Evolutionary conservation across 2,329 filamentous ascomycete genomes (phyloP).

Genomic region (Curvularia eragrostidis): DNA sequence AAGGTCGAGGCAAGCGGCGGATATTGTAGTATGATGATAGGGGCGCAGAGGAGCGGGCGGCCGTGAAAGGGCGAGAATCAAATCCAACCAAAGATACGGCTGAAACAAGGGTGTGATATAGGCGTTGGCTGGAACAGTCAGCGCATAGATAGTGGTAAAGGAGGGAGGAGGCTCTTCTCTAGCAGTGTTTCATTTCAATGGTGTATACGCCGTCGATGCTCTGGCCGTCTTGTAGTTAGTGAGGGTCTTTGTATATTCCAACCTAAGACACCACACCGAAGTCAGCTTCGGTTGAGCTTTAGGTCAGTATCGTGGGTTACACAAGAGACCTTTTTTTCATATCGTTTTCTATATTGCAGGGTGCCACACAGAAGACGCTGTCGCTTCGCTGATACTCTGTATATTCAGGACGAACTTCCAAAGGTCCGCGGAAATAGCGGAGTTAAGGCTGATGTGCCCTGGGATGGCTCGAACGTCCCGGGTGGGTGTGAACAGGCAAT

Average conservation of each 20-base stretch:
- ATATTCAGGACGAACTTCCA: not conserved
- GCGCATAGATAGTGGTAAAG: not conserved
- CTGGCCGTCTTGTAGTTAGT: not conserved
- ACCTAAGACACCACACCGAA: not conserved
- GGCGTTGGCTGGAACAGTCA: not conserved
- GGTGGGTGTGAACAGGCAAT: not conserved
- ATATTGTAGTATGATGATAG: not conserved
- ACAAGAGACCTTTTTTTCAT: not conserved
- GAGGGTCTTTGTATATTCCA: not conserved
- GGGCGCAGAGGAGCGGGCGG: conserved; percentile 1
- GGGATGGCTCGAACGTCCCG: conserved; percentile 1
- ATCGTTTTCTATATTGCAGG: not conserved
- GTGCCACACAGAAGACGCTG: not conserved
- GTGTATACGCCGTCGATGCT: not conserved
- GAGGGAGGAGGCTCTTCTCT: not conserved
- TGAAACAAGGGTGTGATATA: not conserved
- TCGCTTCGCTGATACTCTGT: not conserved
- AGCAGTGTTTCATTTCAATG: not conserved
- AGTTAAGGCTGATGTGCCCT: conserved; percentile 5
- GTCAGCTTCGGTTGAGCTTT: not conserved
- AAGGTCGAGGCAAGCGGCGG: not conserved
- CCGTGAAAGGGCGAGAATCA: conserved; percentile 5
- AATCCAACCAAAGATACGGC: not conserved
- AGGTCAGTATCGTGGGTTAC: not conserved
- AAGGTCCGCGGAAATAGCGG: conserved; percentile 17